These are phyloP conservation scores for Dothideomycetidae sp. DNA, from an alignment of 2,329 filamentous ascomycete species.

Conservation along the genomic window DNA sequence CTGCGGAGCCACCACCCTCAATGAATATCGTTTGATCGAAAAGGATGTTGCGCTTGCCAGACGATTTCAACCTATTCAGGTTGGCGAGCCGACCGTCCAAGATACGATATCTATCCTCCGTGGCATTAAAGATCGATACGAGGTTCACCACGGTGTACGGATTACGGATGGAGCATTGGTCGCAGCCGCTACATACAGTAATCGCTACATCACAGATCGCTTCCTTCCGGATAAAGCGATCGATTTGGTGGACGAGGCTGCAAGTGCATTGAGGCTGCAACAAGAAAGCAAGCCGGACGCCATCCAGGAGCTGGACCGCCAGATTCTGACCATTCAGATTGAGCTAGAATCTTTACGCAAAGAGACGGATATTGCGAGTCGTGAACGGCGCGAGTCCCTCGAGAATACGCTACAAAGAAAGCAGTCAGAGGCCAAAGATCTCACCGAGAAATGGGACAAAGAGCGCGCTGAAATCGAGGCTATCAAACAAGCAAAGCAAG, in stretches of 20 bases:
- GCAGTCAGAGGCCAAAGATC: constrained; percentile 57
- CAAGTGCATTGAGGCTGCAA: constrained; percentile 75
- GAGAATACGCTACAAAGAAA: constrained; percentile 61
- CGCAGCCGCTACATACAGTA: constrained; percentile 80
- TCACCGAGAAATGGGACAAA: constrained; percentile 80
- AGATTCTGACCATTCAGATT: constrained; percentile 95
- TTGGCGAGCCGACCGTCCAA: constrained; percentile 80
- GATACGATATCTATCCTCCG: constrained; percentile 91
- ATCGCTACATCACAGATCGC: constrained; percentile 90
- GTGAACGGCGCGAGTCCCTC: constrained; percentile 74
- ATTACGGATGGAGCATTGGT: constrained; percentile 89
- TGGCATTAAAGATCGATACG: constrained; percentile 95
- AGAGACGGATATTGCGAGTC: constrained; percentile 79
- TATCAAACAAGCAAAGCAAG: constrained; percentile 74
- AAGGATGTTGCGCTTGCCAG: constrained; percentile 89
- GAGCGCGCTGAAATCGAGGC: constrained; percentile 74
- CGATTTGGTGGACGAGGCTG: constrained; percentile 89
- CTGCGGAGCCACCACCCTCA: constrained; percentile 84
- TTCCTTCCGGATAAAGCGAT: constrained; percentile 97
- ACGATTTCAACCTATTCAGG: constrained; percentile 84
- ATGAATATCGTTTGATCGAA: constrained; percentile 85
- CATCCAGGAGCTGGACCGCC: constrained; percentile 81
- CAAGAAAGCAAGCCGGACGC: constrained; percentile 95
- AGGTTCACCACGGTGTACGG: constrained; percentile 89
- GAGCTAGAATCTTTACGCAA: constrained; percentile 89